phyloP scores from a whole-genome alignment of 2,329 filamentous ascomycete species.

The Lachnellula arida region DNA sequence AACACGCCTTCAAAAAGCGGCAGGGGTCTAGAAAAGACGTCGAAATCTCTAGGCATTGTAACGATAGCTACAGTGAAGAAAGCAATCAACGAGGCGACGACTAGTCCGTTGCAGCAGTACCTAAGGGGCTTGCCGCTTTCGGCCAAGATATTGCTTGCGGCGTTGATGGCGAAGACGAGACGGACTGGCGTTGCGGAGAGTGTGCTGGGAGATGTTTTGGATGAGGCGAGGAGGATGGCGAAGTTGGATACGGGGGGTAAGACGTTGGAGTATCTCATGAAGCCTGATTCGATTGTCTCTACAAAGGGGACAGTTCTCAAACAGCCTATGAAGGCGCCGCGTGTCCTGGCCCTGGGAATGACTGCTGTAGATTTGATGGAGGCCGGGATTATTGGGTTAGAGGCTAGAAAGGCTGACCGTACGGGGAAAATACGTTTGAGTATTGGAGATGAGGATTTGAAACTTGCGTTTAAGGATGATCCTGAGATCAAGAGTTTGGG shows the following conservation, averaged over 20 bases:
- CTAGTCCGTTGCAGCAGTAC: slow-evolving; percentile 85
- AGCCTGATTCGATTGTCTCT: slow-evolving; percentile 7
- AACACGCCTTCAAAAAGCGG: slow-evolving; percentile 58
- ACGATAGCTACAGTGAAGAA: slow-evolving; percentile 91
- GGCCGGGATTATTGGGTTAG: slow-evolving; percentile 81
- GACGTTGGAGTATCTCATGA: slow-evolving; percentile 54
- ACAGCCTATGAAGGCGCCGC: slow-evolving; percentile 31
- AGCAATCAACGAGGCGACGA: slow-evolving; percentile 92
- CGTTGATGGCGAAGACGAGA: slow-evolving; percentile 71
- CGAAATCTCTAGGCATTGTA: slow-evolving; percentile 51
- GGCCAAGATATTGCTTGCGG: slow-evolving; percentile 80
- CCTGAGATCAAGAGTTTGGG: slow-evolving; percentile 64
- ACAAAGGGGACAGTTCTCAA: slow-evolving; percentile 19
- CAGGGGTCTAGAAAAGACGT: slow-evolving; percentile 24
- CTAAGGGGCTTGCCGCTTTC: slow-evolving; percentile 76
- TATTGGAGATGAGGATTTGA: slow-evolving; percentile 87
- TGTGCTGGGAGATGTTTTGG: slow-evolving; percentile 80
- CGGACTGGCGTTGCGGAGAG: slow-evolving; percentile 84
- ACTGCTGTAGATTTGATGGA: slow-evolving; percentile 82
- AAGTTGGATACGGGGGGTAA: slow-evolving; percentile 53
- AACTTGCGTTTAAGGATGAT: slow-evolving; percentile 83
- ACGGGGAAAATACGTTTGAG: slow-evolving; percentile 82
- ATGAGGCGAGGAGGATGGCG: slow-evolving; percentile 72
- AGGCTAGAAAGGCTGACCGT: slow-evolving; percentile 74
- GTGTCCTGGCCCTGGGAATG: slow-evolving; percentile 57